Percentiles rank a stretch among this genome's conserved stretches.
These are phyloP conservation scores for Wickerhamiella domercqiae DNA, from an alignment of 805 yeast genomes.

Conservation along the genomic window DNA sequence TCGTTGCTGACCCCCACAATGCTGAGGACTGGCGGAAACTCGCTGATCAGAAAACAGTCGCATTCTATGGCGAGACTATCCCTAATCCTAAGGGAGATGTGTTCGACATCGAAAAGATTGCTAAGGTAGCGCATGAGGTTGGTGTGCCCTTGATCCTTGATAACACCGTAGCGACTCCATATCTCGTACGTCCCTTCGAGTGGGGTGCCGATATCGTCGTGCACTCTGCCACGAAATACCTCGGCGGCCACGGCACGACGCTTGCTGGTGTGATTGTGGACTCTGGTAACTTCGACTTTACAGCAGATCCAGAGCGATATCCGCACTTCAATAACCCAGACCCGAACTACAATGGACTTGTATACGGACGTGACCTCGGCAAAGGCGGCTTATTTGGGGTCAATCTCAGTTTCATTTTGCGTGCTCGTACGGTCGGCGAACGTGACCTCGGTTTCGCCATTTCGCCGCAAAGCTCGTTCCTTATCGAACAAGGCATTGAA, in stretches of 20 bases:
- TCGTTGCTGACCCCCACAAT: conserved; percentile 59
- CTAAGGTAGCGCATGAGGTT: conserved; percentile 53
- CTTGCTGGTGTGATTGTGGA: conserved; percentile 77
- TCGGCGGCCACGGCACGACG: conserved; percentile 91
- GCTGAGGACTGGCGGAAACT: conserved; percentile 55
- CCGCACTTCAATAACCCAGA: conserved; percentile 87
- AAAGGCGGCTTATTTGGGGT: conserved; percentile 6
- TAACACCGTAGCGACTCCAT: conserved; percentile 90
- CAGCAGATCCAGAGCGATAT: conserved; percentile 66
- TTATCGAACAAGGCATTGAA: conserved; percentile 82
- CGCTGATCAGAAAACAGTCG: conserved; percentile 77
- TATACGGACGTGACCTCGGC: conserved; percentile 56
- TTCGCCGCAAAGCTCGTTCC: conserved; percentile 79
- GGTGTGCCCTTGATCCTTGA: conserved; percentile 68
- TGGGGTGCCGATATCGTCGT: conserved; percentile 79
- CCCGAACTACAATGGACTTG: conserved; percentile 84
- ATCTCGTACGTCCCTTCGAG: conserved; percentile 63
- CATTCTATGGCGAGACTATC: conserved; percentile 67
- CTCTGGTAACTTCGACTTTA: conserved; percentile 88
- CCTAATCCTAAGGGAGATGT: conserved; percentile 69
- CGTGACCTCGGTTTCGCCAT: conserved; percentile 87
- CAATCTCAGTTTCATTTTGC: conserved; percentile 13
- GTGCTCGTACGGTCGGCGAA: conserved; percentile 16
- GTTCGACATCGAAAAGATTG: conserved; percentile 46
- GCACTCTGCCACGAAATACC: conserved; percentile 87